Conservation (phyloP, 106 monocot genomes). For the Dioscorea zingiberensis region DNA sequence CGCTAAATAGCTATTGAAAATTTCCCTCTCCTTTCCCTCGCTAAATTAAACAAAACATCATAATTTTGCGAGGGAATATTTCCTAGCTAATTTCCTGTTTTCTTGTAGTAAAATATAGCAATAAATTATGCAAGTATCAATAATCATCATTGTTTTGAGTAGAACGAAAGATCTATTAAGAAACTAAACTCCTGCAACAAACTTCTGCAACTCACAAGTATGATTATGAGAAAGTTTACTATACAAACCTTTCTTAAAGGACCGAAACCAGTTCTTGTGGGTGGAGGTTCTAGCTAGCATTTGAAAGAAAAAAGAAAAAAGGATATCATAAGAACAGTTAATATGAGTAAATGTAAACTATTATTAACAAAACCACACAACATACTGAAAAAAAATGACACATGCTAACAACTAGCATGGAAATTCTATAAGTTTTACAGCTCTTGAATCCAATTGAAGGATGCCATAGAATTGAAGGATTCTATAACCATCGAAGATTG, state of each 20-base stretch:
- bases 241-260: slow-evolving; percentile 56
- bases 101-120: no score
- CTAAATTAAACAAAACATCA: no score
- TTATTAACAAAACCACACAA: neutral
- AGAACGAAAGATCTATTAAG: neutral
- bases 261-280: slow-evolving; percentile 59
- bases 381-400: neutral
- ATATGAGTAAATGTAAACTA: neutral
- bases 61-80: no score
- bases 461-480: no score
- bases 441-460: no score
- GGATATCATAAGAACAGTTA: neutral
- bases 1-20: no score
- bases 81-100: no score
- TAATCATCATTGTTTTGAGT: neutral
- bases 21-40: no score
- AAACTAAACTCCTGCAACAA: neutral
- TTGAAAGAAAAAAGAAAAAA: slow-evolving; percentile 2
- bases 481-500: no score
- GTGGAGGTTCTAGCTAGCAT: slow-evolving; percentile 47
- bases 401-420: neutral
- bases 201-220: neutral
- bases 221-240: neutral
- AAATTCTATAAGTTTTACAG: neutral
- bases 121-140: no score